Evolutionary conservation across 208 protist species (phyloP).

Genomic region (Leishmania major): DNA sequence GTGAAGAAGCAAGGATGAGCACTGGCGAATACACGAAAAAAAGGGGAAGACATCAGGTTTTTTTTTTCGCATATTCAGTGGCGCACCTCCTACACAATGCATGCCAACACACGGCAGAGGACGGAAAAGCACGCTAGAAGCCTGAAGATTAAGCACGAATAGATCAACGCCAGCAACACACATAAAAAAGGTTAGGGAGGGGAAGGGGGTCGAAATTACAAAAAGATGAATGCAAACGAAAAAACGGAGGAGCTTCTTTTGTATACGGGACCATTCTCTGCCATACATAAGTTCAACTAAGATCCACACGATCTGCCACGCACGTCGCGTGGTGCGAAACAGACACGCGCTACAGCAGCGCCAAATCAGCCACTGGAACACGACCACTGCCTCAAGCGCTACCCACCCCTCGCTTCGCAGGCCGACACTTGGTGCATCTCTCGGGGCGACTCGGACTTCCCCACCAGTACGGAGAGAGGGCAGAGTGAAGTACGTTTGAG

Average conservation of each 20-base stretch:
- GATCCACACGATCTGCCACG: not conserved
- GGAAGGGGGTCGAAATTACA: not conserved
- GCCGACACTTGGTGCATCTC: not conserved
- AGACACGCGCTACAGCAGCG: not conserved
- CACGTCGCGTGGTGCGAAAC: not conserved
- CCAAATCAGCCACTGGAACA: not conserved
- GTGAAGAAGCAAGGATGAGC: not conserved
- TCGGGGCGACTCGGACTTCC: not conserved
- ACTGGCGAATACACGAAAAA: not conserved
- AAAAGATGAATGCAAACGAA: not conserved
- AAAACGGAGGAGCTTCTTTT: not conserved
- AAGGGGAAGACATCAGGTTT: not conserved
- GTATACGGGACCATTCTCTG: not conserved
- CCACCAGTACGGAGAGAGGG: not conserved
- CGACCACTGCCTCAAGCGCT: not conserved
- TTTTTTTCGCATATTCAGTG: not conserved
- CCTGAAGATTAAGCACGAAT: not conserved
- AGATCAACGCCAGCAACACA: not conserved
- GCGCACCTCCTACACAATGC: not conserved
- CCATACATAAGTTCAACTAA: not conserved
- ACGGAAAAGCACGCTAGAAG: not conserved
- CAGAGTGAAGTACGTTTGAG: not conserved
- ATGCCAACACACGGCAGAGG: not conserved
- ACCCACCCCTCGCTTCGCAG: not conserved
- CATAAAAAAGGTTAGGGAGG: not conserved